These are phyloP conservation scores for Thraustochytrium striatum DNA, from an alignment of 352 stramenopile genomes.

Conservation along the genomic window DNA sequence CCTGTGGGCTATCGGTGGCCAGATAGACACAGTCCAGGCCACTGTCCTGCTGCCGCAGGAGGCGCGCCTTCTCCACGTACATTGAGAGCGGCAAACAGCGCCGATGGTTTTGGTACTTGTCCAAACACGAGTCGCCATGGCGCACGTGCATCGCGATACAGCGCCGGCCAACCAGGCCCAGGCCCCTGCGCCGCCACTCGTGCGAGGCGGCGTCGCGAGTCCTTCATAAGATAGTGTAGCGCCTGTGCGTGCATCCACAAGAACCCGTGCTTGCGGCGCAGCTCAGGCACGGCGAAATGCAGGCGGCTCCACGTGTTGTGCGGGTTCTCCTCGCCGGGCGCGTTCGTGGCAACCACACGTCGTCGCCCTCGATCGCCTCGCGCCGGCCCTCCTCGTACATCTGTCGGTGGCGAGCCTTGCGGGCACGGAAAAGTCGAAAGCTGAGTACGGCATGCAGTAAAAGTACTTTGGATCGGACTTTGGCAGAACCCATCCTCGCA, in stretches of 20 bases:
- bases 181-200: background rate
- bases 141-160: constrained; percentile 40
- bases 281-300: constrained; percentile 22
- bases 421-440: constrained; percentile 16
- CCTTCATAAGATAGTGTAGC: constrained; percentile 22
- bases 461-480: background rate
- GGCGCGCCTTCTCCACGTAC: constrained; percentile 1
- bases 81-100: background rate
- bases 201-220: background rate
- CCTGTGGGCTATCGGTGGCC: constrained; percentile 28
- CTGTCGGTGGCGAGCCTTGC: constrained; percentile 1
- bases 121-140: constrained; percentile 46
- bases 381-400: background rate
- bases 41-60: constrained; percentile 9
- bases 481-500: constrained; percentile 7
- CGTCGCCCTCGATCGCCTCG: constrained; percentile 1
- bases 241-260: constrained; percentile 44
- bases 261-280: constrained; percentile 26
- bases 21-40: constrained; percentile 39
- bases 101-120: constrained; percentile 45
- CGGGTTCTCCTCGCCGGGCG: constrained; percentile 36
- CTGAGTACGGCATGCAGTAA: constrained; percentile 40
- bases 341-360: constrained; percentile 36
- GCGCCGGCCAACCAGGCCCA: constrained; percentile 1
- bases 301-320: constrained; percentile 13